phyloP scores from a whole-genome alignment of 176 grass and related monocot genomes.

The Rhynchospora breviuscula region DNA sequence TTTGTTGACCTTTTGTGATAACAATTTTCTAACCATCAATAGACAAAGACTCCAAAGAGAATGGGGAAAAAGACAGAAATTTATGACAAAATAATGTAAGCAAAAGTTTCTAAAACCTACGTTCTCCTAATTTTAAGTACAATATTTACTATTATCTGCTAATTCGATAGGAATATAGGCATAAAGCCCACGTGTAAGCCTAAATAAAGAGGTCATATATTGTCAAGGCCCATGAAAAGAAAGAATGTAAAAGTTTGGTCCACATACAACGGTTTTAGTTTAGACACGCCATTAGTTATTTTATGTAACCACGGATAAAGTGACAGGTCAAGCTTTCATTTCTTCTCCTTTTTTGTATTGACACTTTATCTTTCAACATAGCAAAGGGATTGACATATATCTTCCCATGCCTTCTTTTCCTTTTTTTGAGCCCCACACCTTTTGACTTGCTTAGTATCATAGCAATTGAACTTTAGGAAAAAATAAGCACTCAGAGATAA shows the following conservation, averaged over 20 bases:
- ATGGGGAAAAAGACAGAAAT: not conserved
- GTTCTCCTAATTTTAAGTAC: not conserved
- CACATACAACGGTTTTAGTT: not conserved
- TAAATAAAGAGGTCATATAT: slow-evolving; percentile 1
- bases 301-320: slow-evolving; percentile 7
- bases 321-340: not conserved
- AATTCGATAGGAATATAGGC: not conserved
- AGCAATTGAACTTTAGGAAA: not conserved
- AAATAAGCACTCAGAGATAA: not conserved
- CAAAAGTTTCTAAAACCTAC: not conserved
- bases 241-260: not conserved
- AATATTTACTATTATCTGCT: not conserved
- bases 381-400: not conserved
- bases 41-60: too few relatives aligned
- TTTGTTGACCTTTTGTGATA: not conserved
- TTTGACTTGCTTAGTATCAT: not conserved
- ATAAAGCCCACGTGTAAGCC: not conserved
- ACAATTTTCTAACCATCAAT: too few relatives aligned
- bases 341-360: not conserved
- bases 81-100: not conserved
- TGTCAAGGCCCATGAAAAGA: not conserved
- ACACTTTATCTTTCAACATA: not conserved
- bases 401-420: not conserved
- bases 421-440: not conserved
- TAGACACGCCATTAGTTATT: not conserved